Base-by-base conservation (phyloP, 2,329 filamentous ascomycete genomes). In the Nemania sp. region DNA sequence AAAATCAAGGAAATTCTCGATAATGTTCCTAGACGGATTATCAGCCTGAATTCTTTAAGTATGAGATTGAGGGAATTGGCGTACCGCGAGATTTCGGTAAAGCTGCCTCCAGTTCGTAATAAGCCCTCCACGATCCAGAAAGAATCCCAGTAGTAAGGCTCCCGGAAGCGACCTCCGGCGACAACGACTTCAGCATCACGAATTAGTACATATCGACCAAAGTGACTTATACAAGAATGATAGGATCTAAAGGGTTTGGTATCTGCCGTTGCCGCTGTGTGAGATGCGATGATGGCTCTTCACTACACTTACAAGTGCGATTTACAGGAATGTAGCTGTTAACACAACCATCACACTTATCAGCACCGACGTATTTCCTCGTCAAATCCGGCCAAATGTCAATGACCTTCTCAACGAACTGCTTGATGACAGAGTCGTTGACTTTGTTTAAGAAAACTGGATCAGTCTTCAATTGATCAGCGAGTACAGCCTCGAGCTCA, bases 91-190 rank as follows among this genome's bases (percentile, higher is more conserved):
- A 88, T 86, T 28, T 81, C 69, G 6, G 80, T 79, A 57, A 87
- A 88, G 39, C 79, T 78, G 31, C 85, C 86, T 14, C 82, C 79
- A 0, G 84, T 88, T 41, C 85, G 79, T 28, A 88, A 70, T 20
- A 89, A 74, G 20, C 86, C 86, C 69, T 86, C 80, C 41, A 88
- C 62, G 43, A 88, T 86, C 84, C 83, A 87, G 72, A 81, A 88
- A 26, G 82, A 84, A 67, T 88, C 84, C 85, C 85, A 88, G 68
- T 88, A 88, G 66, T 88, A 89, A 1, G 83, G 79, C 69, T 89
- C 86, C 28, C 85, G 77, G 74, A 89, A 89, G 24, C 86, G 82
- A n/a, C 86, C 85, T 11, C 85, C 85, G 3, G 85, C 84, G 14
- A 89, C 79, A n/a, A 89, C 83, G 63, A 89, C 56, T 59, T 44